Conservation (phyloP, 2,329 filamentous ascomycete species). For the Aspergillus pseudonomiae region DNA sequence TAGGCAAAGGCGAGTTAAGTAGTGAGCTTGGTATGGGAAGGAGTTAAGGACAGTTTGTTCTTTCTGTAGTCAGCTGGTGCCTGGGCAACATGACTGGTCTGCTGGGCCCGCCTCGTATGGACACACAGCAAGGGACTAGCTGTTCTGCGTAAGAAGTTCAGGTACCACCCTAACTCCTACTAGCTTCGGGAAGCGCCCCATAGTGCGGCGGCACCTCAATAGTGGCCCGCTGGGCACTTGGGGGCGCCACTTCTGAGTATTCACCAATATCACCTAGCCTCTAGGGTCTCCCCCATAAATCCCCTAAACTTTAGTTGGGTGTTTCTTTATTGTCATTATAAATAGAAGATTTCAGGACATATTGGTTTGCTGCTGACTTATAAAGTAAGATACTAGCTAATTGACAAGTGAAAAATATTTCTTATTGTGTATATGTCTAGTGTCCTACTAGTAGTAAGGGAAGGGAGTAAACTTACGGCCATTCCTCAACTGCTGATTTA, state of each 20-base stretch:
- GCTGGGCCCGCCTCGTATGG: constrained; percentile 23
- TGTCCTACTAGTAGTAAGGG: too few species aligned
- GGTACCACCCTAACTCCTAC: background rate
- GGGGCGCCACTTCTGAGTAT: background rate
- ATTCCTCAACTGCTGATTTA: too few species aligned
- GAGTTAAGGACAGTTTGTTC: constrained; percentile 48
- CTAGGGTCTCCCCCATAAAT: background rate
- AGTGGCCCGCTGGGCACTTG: background rate
- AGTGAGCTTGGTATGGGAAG: constrained; percentile 16
- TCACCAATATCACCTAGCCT: too few species aligned
- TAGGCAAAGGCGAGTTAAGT: constrained; percentile 18
- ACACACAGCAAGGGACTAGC: constrained; percentile 24
- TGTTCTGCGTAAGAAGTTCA: background rate
- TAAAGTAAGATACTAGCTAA: background rate
- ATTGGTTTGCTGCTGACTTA: background rate
- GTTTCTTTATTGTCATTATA: background rate
- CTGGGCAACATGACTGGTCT: constrained; percentile 32
- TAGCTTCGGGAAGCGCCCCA: background rate
- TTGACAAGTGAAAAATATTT: background rate
- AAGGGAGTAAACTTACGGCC: too few species aligned
- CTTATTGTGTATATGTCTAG: too few species aligned
- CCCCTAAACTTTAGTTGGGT: background rate
- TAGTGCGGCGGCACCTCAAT: background rate
- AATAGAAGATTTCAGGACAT: background rate
- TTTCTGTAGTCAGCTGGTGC: constrained; percentile 33